Percentiles rank a stretch among this genome's conserved stretches.
phyloP scores from a whole-genome alignment of 2,329 filamentous ascomycete species.

The Zasmidium angulare region DNA sequence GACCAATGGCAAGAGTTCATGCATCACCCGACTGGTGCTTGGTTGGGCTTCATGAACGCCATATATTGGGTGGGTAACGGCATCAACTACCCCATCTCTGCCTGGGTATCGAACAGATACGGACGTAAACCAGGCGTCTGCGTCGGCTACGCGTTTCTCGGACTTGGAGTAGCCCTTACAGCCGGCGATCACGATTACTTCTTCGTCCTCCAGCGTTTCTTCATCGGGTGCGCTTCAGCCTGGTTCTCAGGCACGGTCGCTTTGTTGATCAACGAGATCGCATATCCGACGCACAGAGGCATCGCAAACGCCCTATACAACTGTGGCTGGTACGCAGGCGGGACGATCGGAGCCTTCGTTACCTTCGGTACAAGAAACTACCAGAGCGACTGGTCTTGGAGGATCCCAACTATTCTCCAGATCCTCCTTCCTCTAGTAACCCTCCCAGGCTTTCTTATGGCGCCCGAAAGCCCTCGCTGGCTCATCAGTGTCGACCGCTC shows the following conservation, averaged over 20 bases:
- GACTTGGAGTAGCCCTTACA: conserved; percentile 32
- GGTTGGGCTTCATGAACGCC: conserved; percentile 41
- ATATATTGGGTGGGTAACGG: conserved; percentile 43
- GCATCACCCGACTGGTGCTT: conserved; percentile 36
- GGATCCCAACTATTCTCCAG: conserved; percentile 13
- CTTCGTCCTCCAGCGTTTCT: conserved; percentile 40
- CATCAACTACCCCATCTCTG: conserved; percentile 38
- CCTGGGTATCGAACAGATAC: conserved; percentile 41
- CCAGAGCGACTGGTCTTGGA: conserved; percentile 21
- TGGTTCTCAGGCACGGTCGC: conserved; percentile 37
- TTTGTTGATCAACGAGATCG: conserved; percentile 47
- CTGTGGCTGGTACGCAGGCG: conserved; percentile 35
- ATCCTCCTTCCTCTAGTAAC: conserved; percentile 21
- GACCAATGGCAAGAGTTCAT: conserved; percentile 45
- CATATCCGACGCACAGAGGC: conserved; percentile 43
- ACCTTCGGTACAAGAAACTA: background rate
- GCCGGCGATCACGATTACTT: conserved; percentile 37
- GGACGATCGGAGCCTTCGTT: conserved; percentile 2
- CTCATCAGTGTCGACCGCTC: conserved; percentile 13
- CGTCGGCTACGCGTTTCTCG: conserved; percentile 38
- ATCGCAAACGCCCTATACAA: conserved; percentile 38
- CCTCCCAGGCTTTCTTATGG: conserved; percentile 14
- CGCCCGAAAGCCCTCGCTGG: conserved; percentile 16
- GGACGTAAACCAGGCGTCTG: conserved; percentile 43
- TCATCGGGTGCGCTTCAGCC: conserved; percentile 39